Conservation (phyloP, 345 rosid species). For the Trapa bicornis region DNA sequence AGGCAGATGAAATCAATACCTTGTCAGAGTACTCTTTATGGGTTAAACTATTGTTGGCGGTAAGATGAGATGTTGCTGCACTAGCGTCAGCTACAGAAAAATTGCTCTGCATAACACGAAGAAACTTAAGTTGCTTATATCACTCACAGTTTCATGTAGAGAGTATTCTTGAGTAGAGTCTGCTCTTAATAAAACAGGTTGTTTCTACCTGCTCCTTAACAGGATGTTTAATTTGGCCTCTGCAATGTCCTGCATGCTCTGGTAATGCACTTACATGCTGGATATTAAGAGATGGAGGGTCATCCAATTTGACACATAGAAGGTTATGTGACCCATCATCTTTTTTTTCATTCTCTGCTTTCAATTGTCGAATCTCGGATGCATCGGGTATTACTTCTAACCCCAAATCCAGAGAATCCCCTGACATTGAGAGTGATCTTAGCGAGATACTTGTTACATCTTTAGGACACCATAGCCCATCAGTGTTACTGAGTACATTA, state of each 20-base stretch:
- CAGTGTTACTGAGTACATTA: slow-evolving; percentile 45
- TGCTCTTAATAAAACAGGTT: not conserved
- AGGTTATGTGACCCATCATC: slow-evolving; percentile 30
- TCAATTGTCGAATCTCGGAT: slow-evolving; percentile 24
- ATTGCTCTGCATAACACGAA: slow-evolving; percentile 11
- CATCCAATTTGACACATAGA: slow-evolving; percentile 27
- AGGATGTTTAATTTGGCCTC: slow-evolving; percentile 21
- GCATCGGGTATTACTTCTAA: slow-evolving; percentile 25
- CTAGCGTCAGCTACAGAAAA: slow-evolving; percentile 11
- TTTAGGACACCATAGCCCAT: slow-evolving; percentile 75
- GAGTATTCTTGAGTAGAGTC: not conserved
- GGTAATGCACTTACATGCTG: slow-evolving; percentile 15
- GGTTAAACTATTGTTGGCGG: slow-evolving; percentile 14
- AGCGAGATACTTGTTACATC: slow-evolving; percentile 37
- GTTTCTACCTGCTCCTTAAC: slow-evolving; percentile 42
- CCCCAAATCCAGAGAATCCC: slow-evolving; percentile 37
- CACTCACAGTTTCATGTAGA: not conserved
- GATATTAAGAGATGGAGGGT: slow-evolving; percentile 27
- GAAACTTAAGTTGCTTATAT: not conserved
- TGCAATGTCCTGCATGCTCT: slow-evolving; percentile 22
- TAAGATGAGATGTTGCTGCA: slow-evolving; percentile 14
- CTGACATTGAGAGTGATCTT: slow-evolving; percentile 32
- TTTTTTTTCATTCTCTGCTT: slow-evolving; percentile 39
- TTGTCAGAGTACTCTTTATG: slow-evolving; percentile 18
- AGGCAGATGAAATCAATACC: slow-evolving; percentile 16